Evolutionary conservation across 441 rosid genomes (phyloP).

Genomic region (Theobroma grandiflorum): DNA sequence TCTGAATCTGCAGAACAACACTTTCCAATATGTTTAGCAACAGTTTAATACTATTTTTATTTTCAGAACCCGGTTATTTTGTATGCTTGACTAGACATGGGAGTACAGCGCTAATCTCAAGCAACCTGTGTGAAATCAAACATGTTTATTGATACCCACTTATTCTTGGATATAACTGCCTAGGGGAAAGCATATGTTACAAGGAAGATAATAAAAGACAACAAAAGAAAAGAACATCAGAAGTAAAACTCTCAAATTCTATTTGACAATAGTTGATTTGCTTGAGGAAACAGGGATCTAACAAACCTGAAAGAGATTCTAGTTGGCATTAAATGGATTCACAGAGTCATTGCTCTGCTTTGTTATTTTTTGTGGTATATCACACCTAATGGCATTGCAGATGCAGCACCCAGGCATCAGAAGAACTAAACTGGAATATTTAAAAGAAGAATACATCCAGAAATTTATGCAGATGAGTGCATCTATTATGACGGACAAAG

Average conservation of each 20-base stretch:
- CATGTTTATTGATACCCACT: background rate
- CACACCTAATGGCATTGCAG: background rate
- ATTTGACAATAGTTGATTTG: background rate
- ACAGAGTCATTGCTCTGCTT: background rate
- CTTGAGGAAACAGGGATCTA: conserved; percentile 13
- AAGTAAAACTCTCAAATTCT: conserved; percentile 3
- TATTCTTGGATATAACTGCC: background rate
- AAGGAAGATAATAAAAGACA: too few species aligned
- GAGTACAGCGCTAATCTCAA: background rate
- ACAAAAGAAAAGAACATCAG: background rate
- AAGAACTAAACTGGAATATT: background rate
- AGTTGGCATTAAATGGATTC: background rate
- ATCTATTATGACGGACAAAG: background rate
- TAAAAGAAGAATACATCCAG: background rate
- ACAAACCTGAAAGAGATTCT: background rate
- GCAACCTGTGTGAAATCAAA: too few species aligned
- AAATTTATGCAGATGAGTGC: background rate
- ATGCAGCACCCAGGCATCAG: background rate
- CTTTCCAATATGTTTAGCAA: conserved; percentile 10
- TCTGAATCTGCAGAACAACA: background rate
- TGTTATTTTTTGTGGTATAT: background rate
- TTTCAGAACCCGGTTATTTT: background rate
- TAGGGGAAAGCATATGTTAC: too few species aligned
- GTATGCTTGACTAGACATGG: background rate
- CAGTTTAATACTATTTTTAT: background rate